Evolutionary conservation across 371 early-diverging fungal species (phyloP), one percentile per base, ranked within the genome.

Genomic region (Coelomomyces lativittatus): DNA sequence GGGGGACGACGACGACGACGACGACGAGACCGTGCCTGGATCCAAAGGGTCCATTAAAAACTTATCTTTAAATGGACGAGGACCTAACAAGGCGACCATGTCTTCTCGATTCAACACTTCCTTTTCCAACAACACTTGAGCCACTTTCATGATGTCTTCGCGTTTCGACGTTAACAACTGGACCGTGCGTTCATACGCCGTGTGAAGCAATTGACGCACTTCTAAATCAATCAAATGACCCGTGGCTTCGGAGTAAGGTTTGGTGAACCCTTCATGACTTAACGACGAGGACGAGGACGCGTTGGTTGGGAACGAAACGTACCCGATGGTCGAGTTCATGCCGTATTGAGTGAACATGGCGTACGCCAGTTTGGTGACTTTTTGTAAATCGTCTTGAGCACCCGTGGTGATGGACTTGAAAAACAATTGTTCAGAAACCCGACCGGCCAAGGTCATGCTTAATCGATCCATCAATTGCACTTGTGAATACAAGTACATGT

Each of bases 361-460:
- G 56, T 96, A 97, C 10, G 96, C 96, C 79, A 88, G 81, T 63
- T 83, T 84, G 27, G 95, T 95, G 5, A 97, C 95, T 62, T 92
- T 95, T 57, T 92, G 85, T 46, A 97, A 67, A 70, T 97, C 91
- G 55, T 90, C 89, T 17, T 75, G 76, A 4, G 90, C 90, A 37
- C 90, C 90, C 0, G 90, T 88, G 11, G 90, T 89, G 51, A 89
- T 75, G 28, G 79, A 71, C 26, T 70, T 76, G 61, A 96, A 96
- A 62, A 95, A 92, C 51, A 96, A 79, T 51, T 87, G 72, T 62
- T 97, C 97, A 1, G 91, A 73, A 1, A 82, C 91, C 41, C 97
- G 86, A 2, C 97, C 93, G 41, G 91, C 97, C 9, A 93, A 68
- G 17, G 96, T 89, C 96, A 96, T 95, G 50, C 76, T 67, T 88